A percentile compares a stretch with the other conserved stretches of the same genome.
These are phyloP conservation scores for Boletus sp. DNA, from an alignment of 768 basidiomycete species.

Conservation along the genomic window DNA sequence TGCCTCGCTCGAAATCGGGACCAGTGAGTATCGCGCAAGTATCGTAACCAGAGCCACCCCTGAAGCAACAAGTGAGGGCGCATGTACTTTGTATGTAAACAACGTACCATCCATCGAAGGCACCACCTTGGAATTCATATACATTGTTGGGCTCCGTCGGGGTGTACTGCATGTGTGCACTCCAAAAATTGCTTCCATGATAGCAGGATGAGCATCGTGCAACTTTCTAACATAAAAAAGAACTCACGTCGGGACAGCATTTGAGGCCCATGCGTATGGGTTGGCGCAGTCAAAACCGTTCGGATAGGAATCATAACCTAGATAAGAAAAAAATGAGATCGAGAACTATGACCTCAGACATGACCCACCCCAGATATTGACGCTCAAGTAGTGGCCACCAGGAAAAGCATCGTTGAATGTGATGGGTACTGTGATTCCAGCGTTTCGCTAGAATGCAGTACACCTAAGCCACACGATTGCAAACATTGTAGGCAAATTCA, in stretches of 20 bases:
- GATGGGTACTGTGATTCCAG: conserved; percentile 47
- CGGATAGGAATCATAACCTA: conserved; percentile 38
- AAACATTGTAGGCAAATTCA: neutral
- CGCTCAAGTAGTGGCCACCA: conserved; percentile 43
- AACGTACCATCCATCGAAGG: conserved; percentile 52
- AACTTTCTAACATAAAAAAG: neutral
- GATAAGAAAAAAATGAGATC: neutral
- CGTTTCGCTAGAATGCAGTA: conserved; percentile 32
- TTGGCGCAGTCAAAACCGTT: conserved; percentile 55
- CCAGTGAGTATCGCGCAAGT: conserved; percentile 23
- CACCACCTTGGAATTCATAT: conserved; percentile 40
- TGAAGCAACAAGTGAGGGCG: conserved; percentile 4
- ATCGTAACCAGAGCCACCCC: conserved; percentile 26
- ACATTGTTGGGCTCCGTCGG: conserved; percentile 22
- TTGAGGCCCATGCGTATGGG: conserved; percentile 44
- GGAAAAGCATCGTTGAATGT: conserved; percentile 49
- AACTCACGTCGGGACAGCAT: conserved; percentile 41
- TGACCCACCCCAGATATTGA: conserved; percentile 48
- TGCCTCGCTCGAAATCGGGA: conserved; percentile 25
- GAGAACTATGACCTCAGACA: neutral
- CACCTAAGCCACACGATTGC: conserved; percentile 1
- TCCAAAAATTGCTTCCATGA: conserved; percentile 33
- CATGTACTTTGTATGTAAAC: conserved; percentile 21
- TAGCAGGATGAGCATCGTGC: neutral
- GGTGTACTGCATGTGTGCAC: conserved; percentile 34